A percentile compares a stretch with the other conserved stretches of the same genome.
phyloP scores from a whole-genome alignment of 2,329 filamentous ascomycete genomes.

The Colletotrichum tabaci region DNA sequence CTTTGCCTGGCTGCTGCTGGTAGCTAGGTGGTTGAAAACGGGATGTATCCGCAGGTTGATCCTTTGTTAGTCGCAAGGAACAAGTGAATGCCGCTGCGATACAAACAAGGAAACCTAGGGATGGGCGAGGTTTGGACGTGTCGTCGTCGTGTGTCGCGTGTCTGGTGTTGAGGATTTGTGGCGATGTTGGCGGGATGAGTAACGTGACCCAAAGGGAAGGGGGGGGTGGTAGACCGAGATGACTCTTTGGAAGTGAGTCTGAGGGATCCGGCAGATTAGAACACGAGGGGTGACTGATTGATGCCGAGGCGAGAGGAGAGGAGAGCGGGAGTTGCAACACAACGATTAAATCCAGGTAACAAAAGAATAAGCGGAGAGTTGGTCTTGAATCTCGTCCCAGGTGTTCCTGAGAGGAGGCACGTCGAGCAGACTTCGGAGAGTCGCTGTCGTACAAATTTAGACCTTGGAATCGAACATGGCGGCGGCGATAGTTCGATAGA shows the following conservation, averaged over 20 bases:
- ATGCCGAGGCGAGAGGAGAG: conserved; percentile 39
- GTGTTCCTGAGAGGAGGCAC: conserved; percentile 40
- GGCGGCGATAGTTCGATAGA: conserved; percentile 65
- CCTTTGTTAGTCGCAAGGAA: conserved; percentile 58
- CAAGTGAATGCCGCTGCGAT: conserved; percentile 67
- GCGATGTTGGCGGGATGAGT: conserved; percentile 36
- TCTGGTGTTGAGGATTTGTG: conserved; percentile 31
- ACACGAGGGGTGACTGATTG: conserved; percentile 40
- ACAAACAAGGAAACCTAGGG: conserved; percentile 44
- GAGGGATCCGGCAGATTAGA: conserved; percentile 41
- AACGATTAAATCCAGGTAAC: conserved; percentile 41
- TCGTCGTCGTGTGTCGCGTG: conserved; percentile 10
- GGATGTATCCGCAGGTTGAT: conserved; percentile 24
- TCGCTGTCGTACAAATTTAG: conserved; percentile 65
- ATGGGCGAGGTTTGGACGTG: conserved; percentile 39
- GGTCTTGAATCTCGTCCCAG: conserved; percentile 48
- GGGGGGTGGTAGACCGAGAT: conserved; percentile 36
- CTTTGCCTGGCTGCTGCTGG: conserved; percentile 31
- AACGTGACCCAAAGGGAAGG: conserved; percentile 29
- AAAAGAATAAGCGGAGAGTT: conserved; percentile 54
- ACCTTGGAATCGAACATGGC: conserved; percentile 69
- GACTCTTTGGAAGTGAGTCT: conserved; percentile 41
- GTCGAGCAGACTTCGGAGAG: conserved; percentile 69
- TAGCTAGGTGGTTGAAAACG: conserved; percentile 27
- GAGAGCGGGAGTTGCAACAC: conserved; percentile 37